Evolutionary conservation across 495 filamentous ascomycete species (phyloP), one percentile per base, ranked within the genome.

Genomic region (Hypoxylon rickii): DNA sequence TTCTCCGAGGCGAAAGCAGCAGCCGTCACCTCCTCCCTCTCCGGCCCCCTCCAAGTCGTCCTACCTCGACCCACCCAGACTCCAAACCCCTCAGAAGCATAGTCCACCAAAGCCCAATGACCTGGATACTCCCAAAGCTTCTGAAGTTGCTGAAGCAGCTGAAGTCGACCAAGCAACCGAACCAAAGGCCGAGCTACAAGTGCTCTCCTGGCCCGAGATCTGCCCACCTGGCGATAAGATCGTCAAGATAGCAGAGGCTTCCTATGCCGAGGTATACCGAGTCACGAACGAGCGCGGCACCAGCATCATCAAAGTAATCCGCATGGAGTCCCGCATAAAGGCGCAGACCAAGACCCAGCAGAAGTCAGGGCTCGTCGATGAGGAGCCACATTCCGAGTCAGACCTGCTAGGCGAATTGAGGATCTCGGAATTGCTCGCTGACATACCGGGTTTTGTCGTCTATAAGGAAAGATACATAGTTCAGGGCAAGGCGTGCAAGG

Each of bases 381-480:
- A 79, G 39, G 72, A 79, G 39, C 73, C 76, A 0, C 77, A 75
- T 61, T 71, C 57, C 18, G 76, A 74, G 38, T 65, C 65, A 22
- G 70, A 72, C 45, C 57, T 76, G 38, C 51, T 58, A 7, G 70
- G 82, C 0, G 92, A 96, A 66, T 76, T 93, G 16, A 79, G 78
- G 47, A 86, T 94, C 48, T 84, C 92, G 15, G 85, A 90, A 50
- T 85, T 81, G 48, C 80, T 96, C 17, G 84, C 88, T 39, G 81
- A 83, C 13, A 84, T 93, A 36, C 89, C 90, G 1, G 92, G 92
- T n/a, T 96, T 95, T 69, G 89, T 90, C n/a, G 79, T 86, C n/a
- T 93, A 93, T 73, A 84, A 91, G 63, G 86, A 88, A 37, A 81
- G 88, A 4, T 85, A 88, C 38, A 75, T 96, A 6, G 76, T 96